Percentiles rank a stretch among this genome's conserved stretches.
These are phyloP conservation scores for Tetraselmis striata DNA, from an alignment of 139 green algal genomes.

Conservation along the genomic window DNA sequence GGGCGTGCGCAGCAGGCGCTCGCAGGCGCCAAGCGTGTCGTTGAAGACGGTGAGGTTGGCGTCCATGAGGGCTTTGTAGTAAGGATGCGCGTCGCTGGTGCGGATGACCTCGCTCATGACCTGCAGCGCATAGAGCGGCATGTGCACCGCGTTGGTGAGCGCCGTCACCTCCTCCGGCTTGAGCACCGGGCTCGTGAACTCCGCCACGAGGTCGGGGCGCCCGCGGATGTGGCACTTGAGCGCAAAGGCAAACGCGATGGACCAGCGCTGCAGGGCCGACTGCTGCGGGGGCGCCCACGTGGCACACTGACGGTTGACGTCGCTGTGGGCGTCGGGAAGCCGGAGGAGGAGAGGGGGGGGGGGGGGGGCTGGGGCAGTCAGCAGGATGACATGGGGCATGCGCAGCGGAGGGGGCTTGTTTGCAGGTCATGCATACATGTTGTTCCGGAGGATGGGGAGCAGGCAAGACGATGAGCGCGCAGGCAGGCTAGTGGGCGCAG, in stretches of 20 bases:
- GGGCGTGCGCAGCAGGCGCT: conserved; percentile 70
- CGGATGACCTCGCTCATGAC: conserved; percentile 17
- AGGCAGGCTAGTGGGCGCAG: too few species aligned
- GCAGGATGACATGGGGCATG: too few species aligned
- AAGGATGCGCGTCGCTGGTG: conserved; percentile 1
- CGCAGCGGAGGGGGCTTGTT: too few species aligned
- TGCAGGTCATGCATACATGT: too few species aligned
- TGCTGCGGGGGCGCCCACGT: neutral
- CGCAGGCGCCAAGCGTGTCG: conserved; percentile 56
- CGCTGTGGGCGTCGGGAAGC: neutral
- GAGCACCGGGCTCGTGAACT: conserved; percentile 11
- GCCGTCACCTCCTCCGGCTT: conserved; percentile 8
- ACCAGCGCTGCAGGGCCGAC: neutral
- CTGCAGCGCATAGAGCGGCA: conserved; percentile 19
- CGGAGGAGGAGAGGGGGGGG: neutral
- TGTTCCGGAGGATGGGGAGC: too few species aligned
- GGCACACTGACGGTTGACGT: neutral
- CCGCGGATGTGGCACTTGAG: neutral
- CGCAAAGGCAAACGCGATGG: neutral
- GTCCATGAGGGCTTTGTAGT: conserved; percentile 4
- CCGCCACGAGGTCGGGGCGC: neutral
- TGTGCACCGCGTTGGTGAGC: conserved; percentile 18
- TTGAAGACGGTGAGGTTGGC: conserved; percentile 52
- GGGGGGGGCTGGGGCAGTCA: too few species aligned
- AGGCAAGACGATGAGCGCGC: too few species aligned